Evolutionary conservation across 140 eudicot genomes (phyloP).

Genomic region (Erigeron philadelphicus): DNA sequence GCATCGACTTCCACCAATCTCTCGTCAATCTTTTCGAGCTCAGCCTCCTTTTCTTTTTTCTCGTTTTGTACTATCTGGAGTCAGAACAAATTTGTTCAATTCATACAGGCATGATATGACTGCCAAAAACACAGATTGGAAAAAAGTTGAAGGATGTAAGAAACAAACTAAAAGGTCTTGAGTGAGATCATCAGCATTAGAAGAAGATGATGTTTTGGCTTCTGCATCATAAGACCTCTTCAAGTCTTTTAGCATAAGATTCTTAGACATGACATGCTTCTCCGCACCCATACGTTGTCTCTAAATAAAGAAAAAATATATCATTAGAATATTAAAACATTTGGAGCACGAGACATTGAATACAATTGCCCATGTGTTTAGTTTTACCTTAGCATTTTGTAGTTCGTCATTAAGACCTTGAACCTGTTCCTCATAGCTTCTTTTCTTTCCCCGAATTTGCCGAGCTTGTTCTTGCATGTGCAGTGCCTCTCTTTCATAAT

Average conservation of each 20-base stretch:
- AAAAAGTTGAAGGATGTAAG: conserved; percentile 1
- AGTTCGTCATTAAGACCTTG: conserved; percentile 32
- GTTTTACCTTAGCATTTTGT: conserved; percentile 47
- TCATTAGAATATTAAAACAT: too few relatives aligned
- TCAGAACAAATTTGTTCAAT: background rate
- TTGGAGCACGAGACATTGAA: too few relatives aligned
- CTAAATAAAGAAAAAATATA: conserved; percentile 28
- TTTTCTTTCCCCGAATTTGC: conserved; percentile 46
- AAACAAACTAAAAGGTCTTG: conserved; percentile 59
- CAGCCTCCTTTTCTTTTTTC: conserved; percentile 45
- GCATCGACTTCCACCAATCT: conserved; percentile 46
- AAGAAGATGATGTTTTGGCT: conserved; percentile 40
- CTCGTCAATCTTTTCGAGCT: conserved; percentile 42
- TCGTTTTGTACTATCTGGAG: conserved; percentile 52
- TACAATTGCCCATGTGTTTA: too few relatives aligned
- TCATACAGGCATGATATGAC: background rate
- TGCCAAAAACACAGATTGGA: background rate
- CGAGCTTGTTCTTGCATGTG: conserved; percentile 42
- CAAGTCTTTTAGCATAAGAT: conserved; percentile 48
- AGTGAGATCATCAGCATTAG: conserved; percentile 65
- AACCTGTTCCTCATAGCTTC: conserved; percentile 46
- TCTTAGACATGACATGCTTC: conserved; percentile 40
- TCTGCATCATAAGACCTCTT: conserved; percentile 45
- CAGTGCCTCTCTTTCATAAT: conserved; percentile 44
- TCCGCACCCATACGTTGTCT: conserved; percentile 52